Conservation (phyloP, 2,329 filamentous ascomycete genomes). For the Phialophora chinensis region DNA sequence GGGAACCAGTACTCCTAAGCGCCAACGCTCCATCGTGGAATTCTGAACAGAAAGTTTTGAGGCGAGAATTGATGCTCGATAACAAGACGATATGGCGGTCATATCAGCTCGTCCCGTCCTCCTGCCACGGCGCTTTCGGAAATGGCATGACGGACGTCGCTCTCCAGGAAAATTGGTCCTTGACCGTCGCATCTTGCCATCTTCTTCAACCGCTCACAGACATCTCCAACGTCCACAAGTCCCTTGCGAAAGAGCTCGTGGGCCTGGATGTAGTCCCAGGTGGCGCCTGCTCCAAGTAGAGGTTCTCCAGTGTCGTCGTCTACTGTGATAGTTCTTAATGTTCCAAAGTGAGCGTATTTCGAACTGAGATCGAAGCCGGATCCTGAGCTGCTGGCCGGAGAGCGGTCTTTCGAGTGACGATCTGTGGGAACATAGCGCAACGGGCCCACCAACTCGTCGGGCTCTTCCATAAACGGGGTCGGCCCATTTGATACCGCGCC, state of each 20-base stretch:
- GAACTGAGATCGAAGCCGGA: slow-evolving; percentile 45
- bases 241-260: slow-evolving; percentile 79
- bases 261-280: slow-evolving; percentile 87
- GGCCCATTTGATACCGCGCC: slow-evolving; percentile 39
- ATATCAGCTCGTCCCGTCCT: slow-evolving; percentile 74
- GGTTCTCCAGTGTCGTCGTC: slow-evolving; percentile 69
- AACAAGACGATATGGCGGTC: slow-evolving; percentile 38
- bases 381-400: slow-evolving; percentile 35
- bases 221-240: slow-evolving; percentile 78
- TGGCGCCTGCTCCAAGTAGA: slow-evolving; percentile 75
- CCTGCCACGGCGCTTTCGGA: slow-evolving; percentile 77
- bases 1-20: slow-evolving; percentile 8
- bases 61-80: neutral
- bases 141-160: slow-evolving; percentile 74
- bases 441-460: slow-evolving; percentile 61
- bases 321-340: slow-evolving; percentile 45
- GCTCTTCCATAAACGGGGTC: slow-evolving; percentile 36
- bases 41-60: neutral
- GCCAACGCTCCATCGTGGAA: slow-evolving; percentile 18
- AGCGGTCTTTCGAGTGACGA: slow-evolving; percentile 66
- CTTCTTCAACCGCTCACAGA: slow-evolving; percentile 78
- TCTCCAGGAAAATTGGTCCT: slow-evolving; percentile 85
- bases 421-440: slow-evolving; percentile 74
- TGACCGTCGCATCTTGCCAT: slow-evolving; percentile 82
- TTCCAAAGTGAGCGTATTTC: slow-evolving; percentile 37